phyloP scores from a whole-genome alignment of 75 land plant species.

The Sequoiadendron giganteum region DNA sequence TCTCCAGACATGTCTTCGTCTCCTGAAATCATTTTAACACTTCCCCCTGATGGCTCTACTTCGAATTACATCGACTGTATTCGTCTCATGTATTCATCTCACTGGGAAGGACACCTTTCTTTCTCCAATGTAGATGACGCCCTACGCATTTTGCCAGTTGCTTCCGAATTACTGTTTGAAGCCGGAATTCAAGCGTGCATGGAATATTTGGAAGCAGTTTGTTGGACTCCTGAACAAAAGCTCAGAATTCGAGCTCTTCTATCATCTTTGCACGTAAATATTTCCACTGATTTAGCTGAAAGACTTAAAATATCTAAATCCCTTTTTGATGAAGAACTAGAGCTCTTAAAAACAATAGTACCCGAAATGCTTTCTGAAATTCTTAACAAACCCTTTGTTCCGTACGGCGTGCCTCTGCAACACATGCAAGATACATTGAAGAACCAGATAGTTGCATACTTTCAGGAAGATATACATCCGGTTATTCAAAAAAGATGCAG shows the following conservation, averaged over 20 bases:
- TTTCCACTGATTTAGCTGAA: not conserved
- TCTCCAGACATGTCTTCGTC: not conserved
- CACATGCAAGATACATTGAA: not conserved
- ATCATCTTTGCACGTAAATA: not conserved
- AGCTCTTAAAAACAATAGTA: no score
- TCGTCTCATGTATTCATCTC: not conserved
- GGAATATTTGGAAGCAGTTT: constrained; percentile 32
- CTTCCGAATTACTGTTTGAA: not conserved
- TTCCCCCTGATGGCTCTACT: not conserved
- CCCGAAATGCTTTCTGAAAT: no score
- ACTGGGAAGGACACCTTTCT: not conserved
- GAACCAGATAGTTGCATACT: not conserved
- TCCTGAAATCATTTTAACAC: not conserved
- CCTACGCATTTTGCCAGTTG: not conserved
- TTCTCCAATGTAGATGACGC: not conserved
- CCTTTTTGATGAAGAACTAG: not conserved
- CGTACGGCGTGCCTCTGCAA: not conserved
- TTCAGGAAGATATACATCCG: not conserved
- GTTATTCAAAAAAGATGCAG: not conserved
- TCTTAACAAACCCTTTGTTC: no score
- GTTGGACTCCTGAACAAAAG: constrained; percentile 30
- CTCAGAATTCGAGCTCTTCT: constrained; percentile 8
- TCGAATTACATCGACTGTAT: not conserved
- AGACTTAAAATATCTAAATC: not conserved
- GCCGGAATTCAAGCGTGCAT: constrained; percentile 16